Evolutionary conservation across 2,329 filamentous ascomycete genomes (phyloP).

Genomic region (Botrytis elliptica): DNA sequence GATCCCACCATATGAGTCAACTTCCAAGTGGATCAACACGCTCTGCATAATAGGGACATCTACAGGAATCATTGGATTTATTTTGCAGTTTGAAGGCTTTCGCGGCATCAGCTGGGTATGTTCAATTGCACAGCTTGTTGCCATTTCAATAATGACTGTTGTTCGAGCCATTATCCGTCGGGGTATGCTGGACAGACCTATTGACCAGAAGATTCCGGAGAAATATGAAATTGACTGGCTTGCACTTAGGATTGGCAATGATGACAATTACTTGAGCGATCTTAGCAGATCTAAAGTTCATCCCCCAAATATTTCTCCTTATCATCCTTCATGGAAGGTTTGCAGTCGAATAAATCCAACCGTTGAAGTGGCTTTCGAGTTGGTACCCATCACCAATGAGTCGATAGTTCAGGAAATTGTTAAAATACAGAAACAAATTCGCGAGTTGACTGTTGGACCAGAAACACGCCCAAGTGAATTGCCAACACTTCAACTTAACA

Average conservation of each 20-base stretch:
- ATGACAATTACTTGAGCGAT: too few species aligned
- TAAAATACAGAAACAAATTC: too few species aligned
- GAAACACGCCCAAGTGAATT: too few species aligned
- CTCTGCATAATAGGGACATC: neutral
- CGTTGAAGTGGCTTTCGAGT: too few species aligned
- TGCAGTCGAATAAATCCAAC: too few species aligned
- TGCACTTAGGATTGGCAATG: neutral
- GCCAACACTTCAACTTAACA: too few species aligned
- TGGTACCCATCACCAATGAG: too few species aligned
- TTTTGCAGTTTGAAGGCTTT: neutral
- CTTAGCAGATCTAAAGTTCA: too few species aligned
- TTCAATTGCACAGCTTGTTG: neutral
- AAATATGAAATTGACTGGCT: neutral
- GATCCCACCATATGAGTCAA: too few species aligned
- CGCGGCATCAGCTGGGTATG: neutral
- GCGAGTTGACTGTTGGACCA: too few species aligned
- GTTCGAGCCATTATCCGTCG: neutral
- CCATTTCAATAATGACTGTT: neutral
- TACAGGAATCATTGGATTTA: neutral
- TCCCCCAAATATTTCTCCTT: rapidly evolving
- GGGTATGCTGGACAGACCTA: neutral
- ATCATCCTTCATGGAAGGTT: too few species aligned
- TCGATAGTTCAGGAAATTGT: too few species aligned
- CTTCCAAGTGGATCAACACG: neutral
- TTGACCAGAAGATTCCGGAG: neutral